Percentiles rank a stretch among this genome's conserved stretches.
These are phyloP conservation scores for Pichia sp. DNA, from an alignment of 1,139 yeast species.

Conservation along the genomic window DNA sequence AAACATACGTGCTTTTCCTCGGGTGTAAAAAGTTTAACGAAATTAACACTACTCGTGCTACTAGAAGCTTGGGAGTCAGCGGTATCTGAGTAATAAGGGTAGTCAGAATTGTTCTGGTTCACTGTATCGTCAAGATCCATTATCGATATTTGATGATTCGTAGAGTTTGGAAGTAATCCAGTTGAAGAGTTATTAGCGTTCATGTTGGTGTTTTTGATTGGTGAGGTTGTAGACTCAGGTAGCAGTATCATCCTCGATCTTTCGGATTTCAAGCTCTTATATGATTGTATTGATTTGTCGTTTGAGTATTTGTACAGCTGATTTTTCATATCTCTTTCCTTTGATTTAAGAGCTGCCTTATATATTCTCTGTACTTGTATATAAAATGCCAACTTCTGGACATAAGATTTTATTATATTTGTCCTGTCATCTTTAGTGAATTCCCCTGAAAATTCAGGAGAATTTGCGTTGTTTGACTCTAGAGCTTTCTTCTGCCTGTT, in stretches of 20 bases:
- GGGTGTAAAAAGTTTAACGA: slow-evolving; percentile 16
- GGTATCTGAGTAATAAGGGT: slow-evolving; percentile 17
- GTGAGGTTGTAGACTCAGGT: slow-evolving; percentile 9
- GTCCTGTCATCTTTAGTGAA: slow-evolving; percentile 42
- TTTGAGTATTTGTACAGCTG: slow-evolving; percentile 10
- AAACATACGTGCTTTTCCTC: slow-evolving; percentile 27
- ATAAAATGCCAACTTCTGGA: slow-evolving; percentile 49
- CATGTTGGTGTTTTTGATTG: slow-evolving; percentile 1
- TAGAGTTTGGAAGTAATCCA: background rate
- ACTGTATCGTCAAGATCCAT: slow-evolving; percentile 7
- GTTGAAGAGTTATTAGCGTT: background rate
- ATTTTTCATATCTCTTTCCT: slow-evolving; percentile 21
- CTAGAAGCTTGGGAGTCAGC: slow-evolving; percentile 23
- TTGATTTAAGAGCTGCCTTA: slow-evolving; percentile 37
- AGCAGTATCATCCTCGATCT: slow-evolving; percentile 16
- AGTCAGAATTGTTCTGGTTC: slow-evolving; percentile 6
- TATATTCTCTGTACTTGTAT: slow-evolving; percentile 63
- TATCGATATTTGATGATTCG: slow-evolving; percentile 1
- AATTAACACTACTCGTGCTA: slow-evolving; percentile 17
- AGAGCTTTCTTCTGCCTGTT: slow-evolving; percentile 24
- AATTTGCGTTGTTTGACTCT: background rate
- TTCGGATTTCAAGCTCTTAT: slow-evolving; percentile 21
- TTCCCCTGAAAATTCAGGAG: background rate
- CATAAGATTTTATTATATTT: slow-evolving; percentile 43
- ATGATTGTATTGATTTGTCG: slow-evolving; percentile 17